A percentile compares a stretch with the other conserved stretches of the same genome.
Conservation (phyloP, 257 asterid genomes). For the Osmanthus fragrans region DNA sequence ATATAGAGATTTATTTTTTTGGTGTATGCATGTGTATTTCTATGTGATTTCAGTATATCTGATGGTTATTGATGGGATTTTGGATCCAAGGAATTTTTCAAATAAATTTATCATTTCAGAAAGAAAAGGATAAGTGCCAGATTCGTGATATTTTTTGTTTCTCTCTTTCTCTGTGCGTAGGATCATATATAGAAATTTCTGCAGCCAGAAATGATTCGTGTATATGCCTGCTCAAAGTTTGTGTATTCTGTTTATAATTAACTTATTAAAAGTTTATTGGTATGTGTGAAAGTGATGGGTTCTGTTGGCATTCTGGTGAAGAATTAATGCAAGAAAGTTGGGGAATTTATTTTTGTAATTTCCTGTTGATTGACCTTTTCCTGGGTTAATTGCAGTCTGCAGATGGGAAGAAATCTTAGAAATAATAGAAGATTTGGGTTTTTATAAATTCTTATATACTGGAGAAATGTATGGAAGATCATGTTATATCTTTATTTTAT, state of each 20-base stretch:
- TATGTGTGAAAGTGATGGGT: neutral
- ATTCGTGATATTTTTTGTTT: neutral
- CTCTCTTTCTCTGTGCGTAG: neutral
- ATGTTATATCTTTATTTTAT: neutral
- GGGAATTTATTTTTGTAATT: neutral
- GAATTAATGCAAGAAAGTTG: neutral
- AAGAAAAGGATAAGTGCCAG: neutral
- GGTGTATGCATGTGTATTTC: neutral
- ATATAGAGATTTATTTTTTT: neutral
- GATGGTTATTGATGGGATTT: neutral
- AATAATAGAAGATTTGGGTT: neutral
- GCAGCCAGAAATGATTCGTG: neutral
- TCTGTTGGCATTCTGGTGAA: neutral
- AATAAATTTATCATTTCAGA: neutral
- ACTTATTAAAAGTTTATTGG: neutral
- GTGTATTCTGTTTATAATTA: neutral
- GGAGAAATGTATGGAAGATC: neutral
- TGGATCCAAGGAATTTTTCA: slow-evolving; percentile 26
- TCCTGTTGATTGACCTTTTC: neutral
- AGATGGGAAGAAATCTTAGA: neutral
- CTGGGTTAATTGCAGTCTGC: neutral
- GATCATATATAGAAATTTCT: neutral
- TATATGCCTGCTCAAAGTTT: neutral
- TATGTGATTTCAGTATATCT: neutral
- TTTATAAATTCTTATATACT: neutral